Conservation (phyloP, 2,329 filamentous ascomycete species). For the Calonectria multiphialidica region DNA sequence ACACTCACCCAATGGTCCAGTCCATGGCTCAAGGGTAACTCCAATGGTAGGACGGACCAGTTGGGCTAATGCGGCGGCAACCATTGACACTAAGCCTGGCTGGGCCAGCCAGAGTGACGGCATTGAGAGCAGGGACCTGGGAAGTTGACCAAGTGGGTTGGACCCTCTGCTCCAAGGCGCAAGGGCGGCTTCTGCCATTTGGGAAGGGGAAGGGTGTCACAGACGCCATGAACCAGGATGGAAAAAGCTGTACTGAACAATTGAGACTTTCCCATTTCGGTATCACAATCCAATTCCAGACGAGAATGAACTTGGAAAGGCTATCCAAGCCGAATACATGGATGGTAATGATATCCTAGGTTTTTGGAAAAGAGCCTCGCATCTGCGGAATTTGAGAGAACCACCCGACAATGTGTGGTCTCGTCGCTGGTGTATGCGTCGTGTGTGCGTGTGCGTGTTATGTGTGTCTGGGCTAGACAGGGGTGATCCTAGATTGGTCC, state of each 20-base stretch:
- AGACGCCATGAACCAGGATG: background rate
- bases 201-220: background rate
- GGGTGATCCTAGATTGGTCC: slow-evolving; percentile 42
- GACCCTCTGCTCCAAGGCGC: slow-evolving; percentile 17
- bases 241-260: background rate
- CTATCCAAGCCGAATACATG: background rate
- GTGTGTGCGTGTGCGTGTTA: slow-evolving; percentile 20
- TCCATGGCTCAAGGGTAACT: background rate
- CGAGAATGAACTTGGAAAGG: background rate
- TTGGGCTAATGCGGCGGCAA: slow-evolving; percentile 23
- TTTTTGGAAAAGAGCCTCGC: background rate
- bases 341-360: background rate
- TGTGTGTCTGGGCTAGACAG: slow-evolving; percentile 41
- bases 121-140: slow-evolving; percentile 20
- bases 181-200: slow-evolving; percentile 4
- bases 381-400: slow-evolving; percentile 5
- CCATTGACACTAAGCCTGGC: slow-evolving; percentile 24
- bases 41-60: background rate
- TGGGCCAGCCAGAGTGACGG: slow-evolving; percentile 24
- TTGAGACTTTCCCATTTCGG: background rate
- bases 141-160: slow-evolving; percentile 18
- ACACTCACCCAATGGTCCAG: slow-evolving; percentile 8
- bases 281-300: background rate
- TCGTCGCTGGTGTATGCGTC: slow-evolving; percentile 7
- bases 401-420: background rate